A percentile compares a stretch with the other conserved stretches of the same genome.
Evolutionary conservation across 805 yeast genomes (phyloP).

Genomic region (Candida pseudoglaebosa): DNA sequence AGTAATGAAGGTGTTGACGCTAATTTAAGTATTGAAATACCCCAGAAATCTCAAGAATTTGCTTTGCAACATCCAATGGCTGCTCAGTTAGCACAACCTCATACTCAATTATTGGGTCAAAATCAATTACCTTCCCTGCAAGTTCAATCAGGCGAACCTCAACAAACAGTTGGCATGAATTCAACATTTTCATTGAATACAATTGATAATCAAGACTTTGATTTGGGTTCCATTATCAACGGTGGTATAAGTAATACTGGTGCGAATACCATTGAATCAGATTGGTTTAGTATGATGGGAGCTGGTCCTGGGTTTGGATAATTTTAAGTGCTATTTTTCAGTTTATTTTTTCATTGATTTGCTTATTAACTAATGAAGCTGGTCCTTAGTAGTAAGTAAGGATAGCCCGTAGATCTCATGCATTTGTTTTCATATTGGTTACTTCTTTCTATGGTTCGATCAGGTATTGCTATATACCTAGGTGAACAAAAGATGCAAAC

Average conservation of each 20-base stretch:
- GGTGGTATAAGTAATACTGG: constrained; percentile 8
- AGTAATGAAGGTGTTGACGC: not conserved
- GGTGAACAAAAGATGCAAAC: too few species aligned
- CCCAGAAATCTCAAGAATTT: not conserved
- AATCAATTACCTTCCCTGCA: not conserved
- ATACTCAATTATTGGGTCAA: constrained; percentile 2
- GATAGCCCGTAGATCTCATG: too few species aligned
- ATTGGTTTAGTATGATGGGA: constrained; percentile 32
- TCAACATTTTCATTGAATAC: not conserved
- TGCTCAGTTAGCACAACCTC: not conserved
- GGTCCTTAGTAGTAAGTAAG: not conserved
- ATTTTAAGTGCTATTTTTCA: too few species aligned
- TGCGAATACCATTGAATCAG: constrained; percentile 13
- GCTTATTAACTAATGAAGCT: not conserved
- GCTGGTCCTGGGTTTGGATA: constrained; percentile 28
- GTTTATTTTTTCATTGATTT: not conserved
- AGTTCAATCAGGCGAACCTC: not conserved
- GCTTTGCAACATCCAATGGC: not conserved
- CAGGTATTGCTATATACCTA: too few species aligned
- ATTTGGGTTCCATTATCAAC: constrained; percentile 3
- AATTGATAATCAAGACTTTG: constrained; percentile 6
- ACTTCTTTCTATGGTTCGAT: too few species aligned
- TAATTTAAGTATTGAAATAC: not conserved
- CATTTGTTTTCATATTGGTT: too few species aligned
- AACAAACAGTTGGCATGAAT: not conserved